Evolutionary conservation across 495 filamentous ascomycete genomes (phyloP).

Genomic region (Penicillium pulvis): DNA sequence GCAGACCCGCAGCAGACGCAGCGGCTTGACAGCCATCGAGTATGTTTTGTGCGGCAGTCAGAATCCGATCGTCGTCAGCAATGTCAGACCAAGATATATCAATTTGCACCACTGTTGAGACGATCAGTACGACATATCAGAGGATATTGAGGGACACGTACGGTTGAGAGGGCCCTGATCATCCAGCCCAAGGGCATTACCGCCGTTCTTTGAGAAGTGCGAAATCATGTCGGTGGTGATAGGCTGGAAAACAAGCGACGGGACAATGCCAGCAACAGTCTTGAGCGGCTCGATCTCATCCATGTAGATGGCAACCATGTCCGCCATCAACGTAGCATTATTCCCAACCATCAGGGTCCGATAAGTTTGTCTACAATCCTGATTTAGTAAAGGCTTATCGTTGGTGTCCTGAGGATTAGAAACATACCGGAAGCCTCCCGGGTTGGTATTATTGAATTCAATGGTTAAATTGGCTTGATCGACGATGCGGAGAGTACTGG

Average conservation of each 20-base stretch:
- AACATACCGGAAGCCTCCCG: conserved; percentile 4
- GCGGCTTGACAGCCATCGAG: conserved; percentile 6
- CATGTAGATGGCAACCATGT: conserved; percentile 56
- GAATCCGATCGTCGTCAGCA: conserved; percentile 26
- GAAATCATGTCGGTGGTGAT: conserved; percentile 33
- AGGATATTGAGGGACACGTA: neutral
- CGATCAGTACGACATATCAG: conserved; percentile 15
- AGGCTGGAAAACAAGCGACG: conserved; percentile 46
- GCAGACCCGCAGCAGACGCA: conserved; percentile 4
- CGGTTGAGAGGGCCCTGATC: conserved; percentile 14
- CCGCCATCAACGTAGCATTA: conserved; percentile 36
- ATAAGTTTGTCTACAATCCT: conserved; percentile 1
- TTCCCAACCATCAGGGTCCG: conserved; percentile 12
- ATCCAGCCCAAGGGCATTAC: conserved; percentile 50
- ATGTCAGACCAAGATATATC: conserved; percentile 25
- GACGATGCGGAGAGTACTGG: conserved; percentile 5
- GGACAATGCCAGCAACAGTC: conserved; percentile 33
- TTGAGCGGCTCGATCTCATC: conserved; percentile 35
- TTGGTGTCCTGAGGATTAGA: neutral
- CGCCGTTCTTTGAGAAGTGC: conserved; percentile 35
- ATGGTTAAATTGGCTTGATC: conserved; percentile 6
- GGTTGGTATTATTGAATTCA: conserved; percentile 5
- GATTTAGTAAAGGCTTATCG: conserved; percentile 2
- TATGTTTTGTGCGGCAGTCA: conserved; percentile 8
- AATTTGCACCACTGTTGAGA: conserved; percentile 24